These are phyloP conservation scores for Parietaria judaica DNA, from an alignment of 306 rosid genomes.

Conservation along the genomic window DNA sequence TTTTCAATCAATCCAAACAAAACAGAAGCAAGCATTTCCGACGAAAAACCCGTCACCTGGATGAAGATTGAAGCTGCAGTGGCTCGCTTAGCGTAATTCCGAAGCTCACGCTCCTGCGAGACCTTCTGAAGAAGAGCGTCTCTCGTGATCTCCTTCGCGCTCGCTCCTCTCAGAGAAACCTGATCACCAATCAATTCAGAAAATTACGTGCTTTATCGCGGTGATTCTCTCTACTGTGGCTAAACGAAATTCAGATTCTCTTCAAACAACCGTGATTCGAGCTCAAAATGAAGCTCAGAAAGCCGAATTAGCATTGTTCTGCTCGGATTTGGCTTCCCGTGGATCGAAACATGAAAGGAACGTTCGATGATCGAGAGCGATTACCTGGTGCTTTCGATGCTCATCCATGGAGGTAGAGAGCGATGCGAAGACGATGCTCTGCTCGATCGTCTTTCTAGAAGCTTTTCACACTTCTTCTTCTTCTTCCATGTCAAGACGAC, in stretches of 20 bases:
- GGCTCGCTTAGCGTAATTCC: slow-evolving; percentile 73
- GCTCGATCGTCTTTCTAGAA: not conserved
- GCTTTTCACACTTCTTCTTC: not conserved
- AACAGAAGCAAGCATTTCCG: not conserved
- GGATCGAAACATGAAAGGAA: not conserved
- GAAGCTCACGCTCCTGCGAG: slow-evolving; percentile 77
- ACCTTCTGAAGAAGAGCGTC: slow-evolving; percentile 86
- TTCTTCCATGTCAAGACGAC: too few relatives aligned
- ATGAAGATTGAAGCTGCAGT: slow-evolving; percentile 73
- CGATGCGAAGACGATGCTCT: not conserved
- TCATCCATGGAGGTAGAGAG: slow-evolving; percentile 43
- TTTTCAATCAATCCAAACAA: not conserved
- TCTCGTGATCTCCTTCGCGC: slow-evolving; percentile 92
- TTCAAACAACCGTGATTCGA: not conserved
- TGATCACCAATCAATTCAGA: slow-evolving; percentile 21
- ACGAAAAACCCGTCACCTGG: slow-evolving; percentile 42
- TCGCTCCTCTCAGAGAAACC: slow-evolving; percentile 92
- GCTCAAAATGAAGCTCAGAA: not conserved
- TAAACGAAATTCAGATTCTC: not conserved
- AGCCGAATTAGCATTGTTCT: not conserved
- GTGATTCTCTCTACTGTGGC: not conserved
- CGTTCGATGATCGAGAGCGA: not conserved
- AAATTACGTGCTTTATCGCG: not conserved
- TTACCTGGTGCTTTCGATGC: slow-evolving; percentile 59
- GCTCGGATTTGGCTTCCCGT: too few relatives aligned